Base-by-base conservation (phyloP, 2,329 filamentous ascomycete species). In the Ceratocystis destructans region DNA sequence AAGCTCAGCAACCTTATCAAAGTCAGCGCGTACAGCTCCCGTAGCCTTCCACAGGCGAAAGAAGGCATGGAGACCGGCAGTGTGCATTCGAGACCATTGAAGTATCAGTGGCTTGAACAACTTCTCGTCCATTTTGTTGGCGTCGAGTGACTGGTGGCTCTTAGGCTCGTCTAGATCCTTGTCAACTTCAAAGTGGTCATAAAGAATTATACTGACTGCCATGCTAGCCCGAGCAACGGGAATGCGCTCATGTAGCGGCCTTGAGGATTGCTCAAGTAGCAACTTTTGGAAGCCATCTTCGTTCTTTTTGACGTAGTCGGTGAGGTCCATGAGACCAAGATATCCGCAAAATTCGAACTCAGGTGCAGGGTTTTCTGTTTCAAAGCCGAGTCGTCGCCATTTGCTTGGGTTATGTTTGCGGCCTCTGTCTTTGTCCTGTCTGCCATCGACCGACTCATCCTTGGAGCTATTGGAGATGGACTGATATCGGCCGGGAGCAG, bases 251-350 rank as follows among this genome's bases (percentile, higher is more conserved):
- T 84, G 79, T 25, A 83, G 71, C 1, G 88, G 83, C 72, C 85
- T 85, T 5, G 87, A 85, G 2, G 89, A 87, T 75, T 99, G 94
- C 75, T 99, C 94, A 45, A 96, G 79, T 17, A 99, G 77, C 71
- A 96, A 80, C 76, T 96, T 96, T 74, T 96, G 92, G 71, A 96
- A 97, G 10, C 85, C 85, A 73, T 96, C 92, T 74, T 96, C 90
- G 73, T 96, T 87, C 73, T 91, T 96, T 72, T 88, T 84, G 62
- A 96, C 90, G 74, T 90, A 99, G 75, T 97, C 92, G 1, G 91
- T 90, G 72, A 99, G 76, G 74, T 99, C 94, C 92, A 99, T 97
- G 84, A 99, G 90, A 33, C 94, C 94, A 65, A 99, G 76, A 73
- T 92, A 97, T 0, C 94, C 94, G 33, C 89, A 88, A 48, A 84